A percentile compares a stretch with the other conserved stretches of the same genome.
These are phyloP conservation scores for Sedum album DNA, from an alignment of 164 flowering plant species.

Conservation along the genomic window DNA sequence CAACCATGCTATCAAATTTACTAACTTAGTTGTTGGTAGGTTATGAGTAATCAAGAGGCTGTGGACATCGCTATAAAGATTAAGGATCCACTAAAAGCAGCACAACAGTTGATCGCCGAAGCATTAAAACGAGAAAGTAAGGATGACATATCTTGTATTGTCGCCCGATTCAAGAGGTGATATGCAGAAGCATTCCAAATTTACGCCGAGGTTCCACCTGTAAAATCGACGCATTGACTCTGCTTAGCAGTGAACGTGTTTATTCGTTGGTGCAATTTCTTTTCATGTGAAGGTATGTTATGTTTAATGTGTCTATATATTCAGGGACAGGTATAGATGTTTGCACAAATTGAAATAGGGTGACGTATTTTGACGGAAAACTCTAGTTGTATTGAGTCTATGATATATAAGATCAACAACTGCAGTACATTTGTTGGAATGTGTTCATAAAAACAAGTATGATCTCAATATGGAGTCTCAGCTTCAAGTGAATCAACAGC, in stretches of 20 bases:
- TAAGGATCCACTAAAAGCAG: slow-evolving; percentile 40
- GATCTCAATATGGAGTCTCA: not conserved
- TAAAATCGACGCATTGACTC: not conserved
- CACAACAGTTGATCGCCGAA: slow-evolving; percentile 33
- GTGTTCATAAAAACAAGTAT: not conserved
- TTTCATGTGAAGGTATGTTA: not conserved
- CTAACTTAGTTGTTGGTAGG: too few species aligned
- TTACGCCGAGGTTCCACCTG: not conserved
- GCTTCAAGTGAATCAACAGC: not conserved
- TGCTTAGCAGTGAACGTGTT: not conserved
- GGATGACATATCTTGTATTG: slow-evolving; percentile 37
- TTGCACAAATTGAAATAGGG: not conserved
- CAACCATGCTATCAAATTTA: too few species aligned
- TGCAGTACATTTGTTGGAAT: too few species aligned
- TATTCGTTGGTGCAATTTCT: not conserved
- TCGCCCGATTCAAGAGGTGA: slow-evolving; percentile 29
- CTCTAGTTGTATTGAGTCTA: too few species aligned
- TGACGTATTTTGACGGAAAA: not conserved
- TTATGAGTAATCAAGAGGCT: slow-evolving; percentile 41
- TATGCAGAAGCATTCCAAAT: too few species aligned
- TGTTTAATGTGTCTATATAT: not conserved
- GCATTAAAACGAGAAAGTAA: slow-evolving; percentile 23
- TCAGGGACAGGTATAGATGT: not conserved
- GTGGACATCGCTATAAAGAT: slow-evolving; percentile 34
- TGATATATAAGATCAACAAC: too few species aligned